Percentiles rank a stretch among this genome's conserved stretches.
phyloP scores from a whole-genome alignment of 2,329 filamentous ascomycete species.

The Diaporthe capsici region DNA sequence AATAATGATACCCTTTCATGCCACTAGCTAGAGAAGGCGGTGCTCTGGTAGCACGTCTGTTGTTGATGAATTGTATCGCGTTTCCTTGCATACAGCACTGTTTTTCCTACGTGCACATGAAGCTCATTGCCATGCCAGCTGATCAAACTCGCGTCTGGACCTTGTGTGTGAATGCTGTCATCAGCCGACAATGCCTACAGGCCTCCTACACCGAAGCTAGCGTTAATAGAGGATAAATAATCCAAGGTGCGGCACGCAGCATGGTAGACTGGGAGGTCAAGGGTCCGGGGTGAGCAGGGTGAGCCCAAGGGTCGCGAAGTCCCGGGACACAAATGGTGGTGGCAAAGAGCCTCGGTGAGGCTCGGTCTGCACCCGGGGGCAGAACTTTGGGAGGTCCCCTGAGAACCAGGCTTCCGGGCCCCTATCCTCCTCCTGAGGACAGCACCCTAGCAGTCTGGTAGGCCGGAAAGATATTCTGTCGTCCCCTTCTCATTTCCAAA shows the following conservation, averaged over 20 bases:
- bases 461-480: not conserved
- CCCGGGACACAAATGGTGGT: not conserved
- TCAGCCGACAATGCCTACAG: not conserved
- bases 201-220: not conserved
- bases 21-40: constrained; percentile 27
- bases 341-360: constrained; percentile 17
- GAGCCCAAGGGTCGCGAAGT: constrained; percentile 17
- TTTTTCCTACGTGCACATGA: not conserved
- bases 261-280: not conserved
- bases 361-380: constrained; percentile 3
- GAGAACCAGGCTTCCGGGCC: not conserved
- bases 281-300: constrained; percentile 16
- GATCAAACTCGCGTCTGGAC: not conserved
- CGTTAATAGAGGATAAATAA: not conserved
- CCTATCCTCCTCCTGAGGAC: not conserved
- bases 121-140: not conserved
- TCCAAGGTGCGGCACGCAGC: not conserved
- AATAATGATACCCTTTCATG: constrained; percentile 39
- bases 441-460: constrained; percentile 5
- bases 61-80: constrained; percentile 15
- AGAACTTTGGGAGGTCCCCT: not conserved
- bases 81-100: not conserved
- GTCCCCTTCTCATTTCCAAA: constrained; percentile 33
- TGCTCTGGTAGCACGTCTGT: constrained; percentile 29
- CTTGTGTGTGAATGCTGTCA: not conserved